phyloP scores from a whole-genome alignment of 2,329 filamentous ascomycete genomes.

The Ophiostoma angusticollis region DNA sequence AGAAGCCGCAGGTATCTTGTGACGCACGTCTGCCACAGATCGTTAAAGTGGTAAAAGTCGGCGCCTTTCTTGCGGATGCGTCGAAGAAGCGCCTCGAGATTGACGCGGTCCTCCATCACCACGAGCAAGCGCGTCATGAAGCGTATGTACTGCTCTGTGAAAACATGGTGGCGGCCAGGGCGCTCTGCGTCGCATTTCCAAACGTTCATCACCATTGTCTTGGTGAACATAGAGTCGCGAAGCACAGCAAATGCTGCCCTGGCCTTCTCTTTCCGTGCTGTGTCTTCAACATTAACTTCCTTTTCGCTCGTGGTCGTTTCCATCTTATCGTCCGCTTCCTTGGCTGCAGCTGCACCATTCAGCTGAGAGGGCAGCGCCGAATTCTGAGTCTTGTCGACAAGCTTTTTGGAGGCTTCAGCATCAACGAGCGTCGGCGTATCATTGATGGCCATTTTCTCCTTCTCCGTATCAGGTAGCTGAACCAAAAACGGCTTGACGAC shows the following conservation, averaged over 20 bases:
- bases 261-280: slow-evolving; percentile 42
- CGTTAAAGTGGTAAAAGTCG: slow-evolving; percentile 54
- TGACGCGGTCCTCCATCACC: slow-evolving; percentile 59
- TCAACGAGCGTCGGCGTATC: too few species aligned
- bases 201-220: slow-evolving; percentile 87
- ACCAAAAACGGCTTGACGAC: not conserved
- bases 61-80: slow-evolving; percentile 70
- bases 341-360: slow-evolving; percentile 40
- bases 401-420: too few species aligned
- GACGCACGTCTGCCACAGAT: slow-evolving; percentile 46
- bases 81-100: slow-evolving; percentile 65
- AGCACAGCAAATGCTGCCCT: slow-evolving; percentile 71
- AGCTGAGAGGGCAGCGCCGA: too few species aligned
- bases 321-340: slow-evolving; percentile 18
- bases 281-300: not conserved
- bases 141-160: slow-evolving; percentile 72
- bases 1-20: slow-evolving; percentile 40
- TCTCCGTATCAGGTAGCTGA: too few species aligned
- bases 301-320: not conserved
- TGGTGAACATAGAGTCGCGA: slow-evolving; percentile 63
- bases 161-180: slow-evolving; percentile 79
- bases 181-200: slow-evolving; percentile 86
- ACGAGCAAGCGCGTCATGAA: slow-evolving; percentile 68
- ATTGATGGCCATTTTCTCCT: too few species aligned
- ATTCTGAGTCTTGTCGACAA: slow-evolving; percentile 32